Conservation (phyloP, 805 yeast species). For the Hanseniaspora hatyaiensis region DNA sequence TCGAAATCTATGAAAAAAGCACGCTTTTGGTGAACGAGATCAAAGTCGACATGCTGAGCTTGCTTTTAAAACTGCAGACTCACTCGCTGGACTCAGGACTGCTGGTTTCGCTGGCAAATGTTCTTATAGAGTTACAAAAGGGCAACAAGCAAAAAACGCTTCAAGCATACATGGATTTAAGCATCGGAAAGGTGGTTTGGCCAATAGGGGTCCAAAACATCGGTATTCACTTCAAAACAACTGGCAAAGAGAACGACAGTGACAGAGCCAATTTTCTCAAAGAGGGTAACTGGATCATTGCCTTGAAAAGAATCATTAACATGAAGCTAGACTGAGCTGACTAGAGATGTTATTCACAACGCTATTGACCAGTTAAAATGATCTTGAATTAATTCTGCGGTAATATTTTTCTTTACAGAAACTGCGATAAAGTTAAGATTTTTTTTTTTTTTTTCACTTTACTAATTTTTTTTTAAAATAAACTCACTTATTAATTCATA, state of each 20-base stretch:
- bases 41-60: constrained; percentile 38
- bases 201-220: constrained; percentile 76
- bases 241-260: constrained; percentile 23
- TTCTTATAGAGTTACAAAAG: constrained; percentile 48
- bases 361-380: too few relatives aligned
- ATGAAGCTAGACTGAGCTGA: too few relatives aligned
- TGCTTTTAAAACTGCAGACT: constrained; percentile 44
- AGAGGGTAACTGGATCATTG: constrained; percentile 69
- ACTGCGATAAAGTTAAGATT: too few relatives aligned
- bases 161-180: constrained; percentile 59
- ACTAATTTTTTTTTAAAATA: too few relatives aligned
- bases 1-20: constrained; percentile 20
- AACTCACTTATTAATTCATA: too few relatives aligned
- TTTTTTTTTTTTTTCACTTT: too few relatives aligned
- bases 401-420: too few relatives aligned
- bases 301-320: constrained; percentile 61
- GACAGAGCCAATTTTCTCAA: constrained; percentile 60
- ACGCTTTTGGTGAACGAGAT: constrained; percentile 31
- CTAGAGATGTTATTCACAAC: too few relatives aligned
- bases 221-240: constrained; percentile 59
- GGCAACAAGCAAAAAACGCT: constrained; percentile 40
- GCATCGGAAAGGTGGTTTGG: constrained; percentile 86
- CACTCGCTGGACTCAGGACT: constrained; percentile 31
- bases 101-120: constrained; percentile 46
- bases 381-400: too few relatives aligned